Base-by-base conservation (phyloP, 2,329 filamentous ascomycete genomes). In the Xylaria digitata region DNA sequence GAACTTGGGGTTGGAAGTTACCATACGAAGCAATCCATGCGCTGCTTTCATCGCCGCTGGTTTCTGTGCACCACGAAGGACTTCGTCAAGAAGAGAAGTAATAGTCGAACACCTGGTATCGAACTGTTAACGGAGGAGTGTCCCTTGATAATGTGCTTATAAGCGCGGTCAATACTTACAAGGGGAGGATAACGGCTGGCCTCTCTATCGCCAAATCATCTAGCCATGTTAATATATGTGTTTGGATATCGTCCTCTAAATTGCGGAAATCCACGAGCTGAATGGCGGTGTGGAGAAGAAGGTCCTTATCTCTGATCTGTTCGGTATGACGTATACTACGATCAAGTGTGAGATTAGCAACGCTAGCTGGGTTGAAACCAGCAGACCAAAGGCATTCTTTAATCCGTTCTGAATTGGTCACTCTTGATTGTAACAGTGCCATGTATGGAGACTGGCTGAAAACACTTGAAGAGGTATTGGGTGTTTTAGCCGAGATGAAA, bases 181-280 rank as follows among this genome's bases (percentile, higher is more conserved):
- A 75, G 66, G 87, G 83, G 50, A 86, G 71, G 26, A 90, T 81
- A 8, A 91, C 87, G 7, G 81, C 78, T 2, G 88, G 87, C 23
- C 89, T 81, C 21, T 81, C 81, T 9, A 75, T 72, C 2, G 88
- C 87, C 32, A 91, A 77, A 56, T 85, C 81, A 58, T 86, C 87
- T 42, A 92, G 81, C 87, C 89, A 90, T 17, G 80, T 75, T 2
- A 92, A 78, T 17, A 82, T 86, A 15, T 87, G 82, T 49, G 85
- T 84, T 74, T 91, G 89, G 19, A 89, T 82, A 1, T 81, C 80
- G 63, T 91, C 88, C 64, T 91, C 89, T 7, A 90, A 79, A 64
- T 86, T 86, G 63, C 86, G 85, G 72, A 92, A 91, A 74, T 92
- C 89, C 9, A 91, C 85, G 48, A 91, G 80, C 73, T 87, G 85